Conservation (phyloP, 176 grass and related monocot genomes). For the Oryza australiensis region DNA sequence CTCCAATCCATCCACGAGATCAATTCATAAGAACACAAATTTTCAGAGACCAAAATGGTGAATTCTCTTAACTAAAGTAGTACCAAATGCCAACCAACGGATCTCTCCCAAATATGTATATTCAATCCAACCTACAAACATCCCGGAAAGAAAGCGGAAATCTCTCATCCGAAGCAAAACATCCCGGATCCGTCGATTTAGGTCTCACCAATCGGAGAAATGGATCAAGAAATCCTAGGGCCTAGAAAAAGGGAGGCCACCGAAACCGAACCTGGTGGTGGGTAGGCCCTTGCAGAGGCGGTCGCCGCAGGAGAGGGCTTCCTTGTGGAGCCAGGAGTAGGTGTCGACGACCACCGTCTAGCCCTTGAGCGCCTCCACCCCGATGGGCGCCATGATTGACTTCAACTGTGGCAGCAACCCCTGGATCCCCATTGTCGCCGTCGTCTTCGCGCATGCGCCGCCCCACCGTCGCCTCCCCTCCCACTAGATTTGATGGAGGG, state of each 20-base stretch:
- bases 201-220: background rate
- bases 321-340: constrained; percentile 99
- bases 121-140: background rate
- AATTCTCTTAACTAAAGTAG: background rate
- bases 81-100: background rate
- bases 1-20: too few species aligned
- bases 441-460: too few species aligned
- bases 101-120: background rate
- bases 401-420: constrained; percentile 86
- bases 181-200: constrained; percentile 17
- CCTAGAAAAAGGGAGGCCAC: constrained; percentile 10
- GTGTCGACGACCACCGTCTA: constrained; percentile 87
- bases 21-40: too few species aligned
- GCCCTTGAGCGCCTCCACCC: constrained; percentile 68
- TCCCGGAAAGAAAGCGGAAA: background rate
- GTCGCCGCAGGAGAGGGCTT: constrained; percentile 78
- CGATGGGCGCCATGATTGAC: constrained; percentile 90
- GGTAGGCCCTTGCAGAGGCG: constrained; percentile 89
- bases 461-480: too few species aligned
- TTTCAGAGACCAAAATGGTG: background rate
- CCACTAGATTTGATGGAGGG: too few species aligned
- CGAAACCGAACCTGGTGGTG: constrained; percentile 61
- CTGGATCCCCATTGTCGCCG: constrained; percentile 78
- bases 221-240: background rate
- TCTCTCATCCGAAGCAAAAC: constrained; percentile 11